Evolutionary conservation across 2,329 filamentous ascomycete genomes (phyloP), one percentile per base, ranked within the genome.

Genomic region (Lachnellula suecica): DNA sequence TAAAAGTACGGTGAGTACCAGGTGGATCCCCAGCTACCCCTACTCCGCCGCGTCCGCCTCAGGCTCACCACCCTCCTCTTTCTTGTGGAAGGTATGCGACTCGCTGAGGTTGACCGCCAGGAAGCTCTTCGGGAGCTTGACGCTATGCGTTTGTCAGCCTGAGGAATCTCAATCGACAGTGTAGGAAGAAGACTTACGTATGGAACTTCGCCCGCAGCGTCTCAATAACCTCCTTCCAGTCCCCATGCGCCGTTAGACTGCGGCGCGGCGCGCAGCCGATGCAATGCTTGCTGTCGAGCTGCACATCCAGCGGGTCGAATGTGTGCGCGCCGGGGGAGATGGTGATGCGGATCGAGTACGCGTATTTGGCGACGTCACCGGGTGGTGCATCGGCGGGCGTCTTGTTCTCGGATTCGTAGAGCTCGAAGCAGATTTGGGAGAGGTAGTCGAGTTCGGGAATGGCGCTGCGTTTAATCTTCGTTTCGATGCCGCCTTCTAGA

Each of bases 381-480:
- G 56, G 46, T 17, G 57, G 58, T 1, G 62, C 64, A 43, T 62
- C 60, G 11, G 58, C 52, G 0, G 63, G 64, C 15, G 65, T 68
- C 46, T 67, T 67, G 59, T 91, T 93, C 70, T 94, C 90, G 15
- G 91, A 93, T 70, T 99, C 94, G 72, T 99, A 99, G 24, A 99
- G 79, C 74, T 99, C 94, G 62, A 99, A 99, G 70, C 91, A 96
- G 67, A 99, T 97, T 68, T 97, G 94, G 7, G 89, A 95, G 24
- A 99, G 83, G 68, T 99, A 99, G 70, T 99, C 94, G 29, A 99
- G 84, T 72, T 99, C 94, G 0, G 94, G 94, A 59, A 99, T 99
- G 37, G 90, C 91, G 65, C 91, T 92, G 34, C 95, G 88, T 63
- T 91, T 88, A 66, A 99, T 97, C 75, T 99, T 99, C 22, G 93